Evolutionary conservation across 306 rosid genomes (phyloP).

Genomic region (Begonia fuchsioides): DNA sequence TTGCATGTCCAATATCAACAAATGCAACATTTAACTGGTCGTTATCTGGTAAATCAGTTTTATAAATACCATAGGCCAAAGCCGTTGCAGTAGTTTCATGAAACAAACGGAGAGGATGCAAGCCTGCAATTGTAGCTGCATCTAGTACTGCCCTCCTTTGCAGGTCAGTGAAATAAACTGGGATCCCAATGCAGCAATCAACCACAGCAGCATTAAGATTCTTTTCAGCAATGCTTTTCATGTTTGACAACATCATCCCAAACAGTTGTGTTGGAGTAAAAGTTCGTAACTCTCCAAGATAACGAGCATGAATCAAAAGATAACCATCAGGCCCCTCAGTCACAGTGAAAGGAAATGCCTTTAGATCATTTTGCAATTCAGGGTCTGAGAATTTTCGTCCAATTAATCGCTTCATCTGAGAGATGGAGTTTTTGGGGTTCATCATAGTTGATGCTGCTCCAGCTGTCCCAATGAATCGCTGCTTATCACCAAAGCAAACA

Average conservation of each 20-base stretch:
- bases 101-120: slow-evolving; percentile 73
- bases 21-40: slow-evolving; percentile 84
- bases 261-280: slow-evolving; percentile 77
- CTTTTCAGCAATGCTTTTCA: slow-evolving; percentile 66
- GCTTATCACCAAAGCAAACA: slow-evolving; percentile 95
- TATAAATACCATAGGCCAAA: slow-evolving; percentile 88
- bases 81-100: slow-evolving; percentile 96
- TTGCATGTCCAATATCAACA: slow-evolving; percentile 85
- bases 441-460: slow-evolving; percentile 93
- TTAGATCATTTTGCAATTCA: slow-evolving; percentile 62
- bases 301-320: slow-evolving; percentile 62
- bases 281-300: slow-evolving; percentile 50
- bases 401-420: slow-evolving; percentile 65
- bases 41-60: slow-evolving; percentile 79
- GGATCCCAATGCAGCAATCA: slow-evolving; percentile 95
- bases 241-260: slow-evolving; percentile 69
- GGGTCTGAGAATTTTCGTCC: slow-evolving; percentile 71
- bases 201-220: slow-evolving; percentile 69
- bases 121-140: slow-evolving; percentile 83
- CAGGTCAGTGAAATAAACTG: slow-evolving; percentile 77
- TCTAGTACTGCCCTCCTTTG: slow-evolving; percentile 87
- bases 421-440: slow-evolving; percentile 81
- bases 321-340: slow-evolving; percentile 79
- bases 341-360: slow-evolving; percentile 53
- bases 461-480: slow-evolving; percentile 85